Percentiles rank a stretch among this genome's conserved stretches.
Conservation (phyloP, 331 rosid genomes). For the Pyrus hybrid region DNA sequence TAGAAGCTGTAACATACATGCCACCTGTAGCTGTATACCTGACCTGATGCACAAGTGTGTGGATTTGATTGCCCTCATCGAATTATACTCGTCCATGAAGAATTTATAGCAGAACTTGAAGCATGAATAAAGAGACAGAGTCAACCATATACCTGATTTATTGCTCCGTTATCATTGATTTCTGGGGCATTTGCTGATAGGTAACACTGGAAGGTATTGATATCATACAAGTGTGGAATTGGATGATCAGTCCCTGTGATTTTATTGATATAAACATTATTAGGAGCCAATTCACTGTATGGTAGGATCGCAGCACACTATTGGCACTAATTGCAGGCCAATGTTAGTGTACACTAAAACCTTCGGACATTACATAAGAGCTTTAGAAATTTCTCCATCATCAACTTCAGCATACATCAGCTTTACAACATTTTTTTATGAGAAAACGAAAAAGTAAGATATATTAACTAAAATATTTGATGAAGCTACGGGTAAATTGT, state of each 20-base stretch:
- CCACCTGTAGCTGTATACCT: constrained; percentile 67
- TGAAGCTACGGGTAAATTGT: not conserved
- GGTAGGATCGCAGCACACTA: too few relatives aligned
- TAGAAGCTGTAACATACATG: constrained; percentile 90
- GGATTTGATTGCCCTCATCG: constrained; percentile 3
- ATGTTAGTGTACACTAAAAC: not conserved
- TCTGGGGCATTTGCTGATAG: constrained; percentile 62
- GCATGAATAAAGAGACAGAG: constrained; percentile 6
- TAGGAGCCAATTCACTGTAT: not conserved
- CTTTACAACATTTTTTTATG: not conserved
- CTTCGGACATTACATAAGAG: not conserved
- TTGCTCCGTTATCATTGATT: constrained; percentile 57
- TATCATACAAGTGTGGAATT: constrained; percentile 77
- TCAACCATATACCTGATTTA: constrained; percentile 74
- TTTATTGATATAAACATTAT: constrained; percentile 1
- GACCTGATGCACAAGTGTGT: constrained; percentile 45
- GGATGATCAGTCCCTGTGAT: constrained; percentile 88
- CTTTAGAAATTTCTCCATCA: not conserved
- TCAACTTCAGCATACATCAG: not conserved
- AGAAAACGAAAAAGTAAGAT: not conserved
- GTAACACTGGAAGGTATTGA: constrained; percentile 82
- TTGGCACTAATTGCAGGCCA: too few relatives aligned
- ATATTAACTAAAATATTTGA: not conserved
- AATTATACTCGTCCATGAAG: not conserved
- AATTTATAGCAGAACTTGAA: not conserved